A percentile compares a stretch with the other conserved stretches of the same genome.
These are phyloP conservation scores for Nasturtium officinale DNA, from an alignment of 345 rosid genomes.

Conservation along the genomic window DNA sequence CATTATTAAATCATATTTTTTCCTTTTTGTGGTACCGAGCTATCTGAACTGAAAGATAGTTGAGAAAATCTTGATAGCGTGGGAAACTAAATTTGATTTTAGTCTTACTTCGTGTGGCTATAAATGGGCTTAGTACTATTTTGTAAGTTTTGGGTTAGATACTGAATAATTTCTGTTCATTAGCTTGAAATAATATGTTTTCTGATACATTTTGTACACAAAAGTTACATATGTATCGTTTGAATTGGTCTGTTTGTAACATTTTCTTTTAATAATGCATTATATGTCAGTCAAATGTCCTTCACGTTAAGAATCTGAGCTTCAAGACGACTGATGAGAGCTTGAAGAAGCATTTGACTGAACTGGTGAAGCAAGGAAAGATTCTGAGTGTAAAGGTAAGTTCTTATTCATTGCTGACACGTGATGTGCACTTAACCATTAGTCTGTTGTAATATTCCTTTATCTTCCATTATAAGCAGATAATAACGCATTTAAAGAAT, in stretches of 20 bases:
- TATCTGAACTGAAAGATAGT: conserved; percentile 8
- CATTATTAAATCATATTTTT: not conserved
- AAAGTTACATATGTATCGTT: not conserved
- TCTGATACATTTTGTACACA: not conserved
- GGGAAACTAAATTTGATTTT: not conserved
- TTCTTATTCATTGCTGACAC: conserved; percentile 25
- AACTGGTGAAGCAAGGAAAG: conserved; percentile 69
- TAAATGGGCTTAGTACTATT: conserved; percentile 9
- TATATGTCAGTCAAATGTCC: conserved; percentile 73
- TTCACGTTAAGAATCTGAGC: conserved; percentile 88
- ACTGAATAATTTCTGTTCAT: conserved; percentile 1
- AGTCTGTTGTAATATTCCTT: conserved; percentile 20
- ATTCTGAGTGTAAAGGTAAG: conserved; percentile 81
- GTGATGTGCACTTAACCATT: not conserved
- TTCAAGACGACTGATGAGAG: conserved; percentile 85
- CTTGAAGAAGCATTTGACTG: conserved; percentile 68
- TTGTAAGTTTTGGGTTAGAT: conserved; percentile 18
- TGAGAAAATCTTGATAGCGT: conserved; percentile 20
- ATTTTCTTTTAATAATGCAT: conserved; percentile 13
- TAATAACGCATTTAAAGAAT: conserved; percentile 77
- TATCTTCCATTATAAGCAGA: conserved; percentile 50
- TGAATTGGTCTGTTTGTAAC: conserved; percentile 37
- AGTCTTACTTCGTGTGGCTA: not conserved
- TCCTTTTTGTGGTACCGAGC: conserved; percentile 1
- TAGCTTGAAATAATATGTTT: not conserved